These are phyloP conservation scores for Thinopyrum obtusiflorum DNA, from an alignment of 202 grass and related monocot species.

Conservation along the genomic window DNA sequence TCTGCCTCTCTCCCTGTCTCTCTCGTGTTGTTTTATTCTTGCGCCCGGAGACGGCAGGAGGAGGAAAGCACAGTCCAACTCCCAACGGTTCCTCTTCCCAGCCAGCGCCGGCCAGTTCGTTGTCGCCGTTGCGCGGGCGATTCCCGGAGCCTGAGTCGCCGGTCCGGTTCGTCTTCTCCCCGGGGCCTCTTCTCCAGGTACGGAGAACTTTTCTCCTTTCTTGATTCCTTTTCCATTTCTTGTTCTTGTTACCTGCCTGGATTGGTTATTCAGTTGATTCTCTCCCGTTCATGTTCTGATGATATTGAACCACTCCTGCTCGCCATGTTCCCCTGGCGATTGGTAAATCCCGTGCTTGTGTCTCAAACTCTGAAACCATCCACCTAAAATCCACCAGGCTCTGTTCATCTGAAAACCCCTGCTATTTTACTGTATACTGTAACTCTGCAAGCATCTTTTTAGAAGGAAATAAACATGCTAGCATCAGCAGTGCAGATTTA, in stretches of 20 bases:
- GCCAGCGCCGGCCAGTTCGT: neutral
- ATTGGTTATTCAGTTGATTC: neutral
- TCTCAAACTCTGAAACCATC: neutral
- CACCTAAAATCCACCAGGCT: neutral
- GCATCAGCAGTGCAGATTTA: neutral
- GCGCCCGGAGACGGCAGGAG: neutral
- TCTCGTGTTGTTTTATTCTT: neutral
- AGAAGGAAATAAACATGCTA: neutral
- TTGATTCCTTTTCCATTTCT: neutral
- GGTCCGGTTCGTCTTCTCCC: neutral
- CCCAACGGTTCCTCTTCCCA: neutral
- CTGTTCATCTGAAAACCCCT: neutral
- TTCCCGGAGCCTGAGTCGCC: neutral
- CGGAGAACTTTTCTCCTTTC: neutral
- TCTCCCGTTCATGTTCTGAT: neutral
- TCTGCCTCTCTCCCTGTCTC: neutral
- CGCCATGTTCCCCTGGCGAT: neutral
- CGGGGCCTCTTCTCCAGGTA: constrained; percentile 10
- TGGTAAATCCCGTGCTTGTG: neutral
- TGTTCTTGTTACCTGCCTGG: neutral
- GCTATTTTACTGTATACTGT: neutral
- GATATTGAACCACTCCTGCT: neutral
- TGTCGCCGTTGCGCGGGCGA: neutral
- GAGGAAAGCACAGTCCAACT: neutral
- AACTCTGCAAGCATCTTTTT: neutral